These are phyloP conservation scores for Aspergillus sp. DNA, from an alignment of 2,329 filamentous ascomycete species.

Conservation along the genomic window DNA sequence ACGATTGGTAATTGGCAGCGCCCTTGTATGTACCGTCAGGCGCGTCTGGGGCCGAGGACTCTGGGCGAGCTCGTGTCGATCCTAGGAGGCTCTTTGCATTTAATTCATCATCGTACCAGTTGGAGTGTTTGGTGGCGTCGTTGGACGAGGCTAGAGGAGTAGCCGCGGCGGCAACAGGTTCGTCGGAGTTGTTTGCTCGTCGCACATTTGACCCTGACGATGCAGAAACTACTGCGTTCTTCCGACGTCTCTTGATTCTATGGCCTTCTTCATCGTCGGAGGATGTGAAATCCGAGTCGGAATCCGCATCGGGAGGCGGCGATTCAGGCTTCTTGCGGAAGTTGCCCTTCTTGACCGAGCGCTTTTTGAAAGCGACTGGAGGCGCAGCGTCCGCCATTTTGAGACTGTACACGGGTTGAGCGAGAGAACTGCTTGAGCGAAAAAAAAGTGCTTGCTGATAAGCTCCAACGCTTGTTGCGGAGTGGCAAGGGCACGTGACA, in stretches of 20 bases:
- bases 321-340: constrained; percentile 78
- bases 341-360: constrained; percentile 73
- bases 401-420: not conserved
- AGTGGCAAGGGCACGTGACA: constrained; percentile 4
- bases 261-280: constrained; percentile 76
- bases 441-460: not conserved
- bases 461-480: not conserved
- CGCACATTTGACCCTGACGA: constrained; percentile 50
- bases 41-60: constrained; percentile 15
- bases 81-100: constrained; percentile 49
- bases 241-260: constrained; percentile 76
- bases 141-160: constrained; percentile 66
- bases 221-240: constrained; percentile 60
- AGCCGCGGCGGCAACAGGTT: constrained; percentile 61
- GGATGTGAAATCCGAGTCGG: constrained; percentile 65
- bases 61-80: constrained; percentile 26
- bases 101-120: constrained; percentile 79
- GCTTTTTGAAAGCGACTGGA: constrained; percentile 71
- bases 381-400: constrained; percentile 4
- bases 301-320: constrained; percentile 65
- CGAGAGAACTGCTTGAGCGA: not conserved
- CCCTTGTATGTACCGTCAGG: constrained; percentile 75
- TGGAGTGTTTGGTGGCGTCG: constrained; percentile 84
- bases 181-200: constrained; percentile 47
- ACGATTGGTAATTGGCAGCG: constrained; percentile 67